Evolutionary conservation across 148 eudicot genomes (phyloP), one percentile per base, ranked within the genome.

Genomic region (Chenopodium suecicum): DNA sequence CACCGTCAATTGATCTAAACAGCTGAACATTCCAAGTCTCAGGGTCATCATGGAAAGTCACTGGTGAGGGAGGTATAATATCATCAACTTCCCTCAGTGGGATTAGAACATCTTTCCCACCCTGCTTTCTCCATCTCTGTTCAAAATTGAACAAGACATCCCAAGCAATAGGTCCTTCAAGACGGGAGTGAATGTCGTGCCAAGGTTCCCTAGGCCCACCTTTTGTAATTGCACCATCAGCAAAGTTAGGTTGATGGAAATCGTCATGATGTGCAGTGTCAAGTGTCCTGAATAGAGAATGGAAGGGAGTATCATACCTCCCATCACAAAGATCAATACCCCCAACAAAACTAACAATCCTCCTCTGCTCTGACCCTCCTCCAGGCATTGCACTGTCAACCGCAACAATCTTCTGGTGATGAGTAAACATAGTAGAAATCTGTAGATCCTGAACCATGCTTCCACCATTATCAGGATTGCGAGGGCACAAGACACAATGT

Each of bases 121-220:
- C 97, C 83, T 93, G 97, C 87, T 93, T 91, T 88, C 83, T 90
- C 97, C 97, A 93, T 71, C 97, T 89, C 88, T 93, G 97, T 83
- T 93, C 97, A 77, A 93, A 93, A 70, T 93, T 93, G 79, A 89
- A 93, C 82, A 93, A 63, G 76, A 93, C 94, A 83, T 93, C 97
- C 97, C 97, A 93, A 48, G 97, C 97, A 72, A 91, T 80, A 22
- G 97, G 97, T 64, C 97, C 97, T 87, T 93, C 97, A 67, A 93
- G 85, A 56, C 91, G 90, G 20, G 89, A 91, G 80, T 93, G 97
- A 74, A 93, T 93, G 78, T 93, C 97, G 46, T 93, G 97, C 97
- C 97, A 93, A 16, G 97, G 97, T 87, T 93, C 97, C 78, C 97
- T 85, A 3, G 97, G 97, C 2, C 97, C 97, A 78, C 97, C 94